Base-by-base conservation (phyloP, 2,329 filamentous ascomycete species). In the Penicillium aurantiogriseum region DNA sequence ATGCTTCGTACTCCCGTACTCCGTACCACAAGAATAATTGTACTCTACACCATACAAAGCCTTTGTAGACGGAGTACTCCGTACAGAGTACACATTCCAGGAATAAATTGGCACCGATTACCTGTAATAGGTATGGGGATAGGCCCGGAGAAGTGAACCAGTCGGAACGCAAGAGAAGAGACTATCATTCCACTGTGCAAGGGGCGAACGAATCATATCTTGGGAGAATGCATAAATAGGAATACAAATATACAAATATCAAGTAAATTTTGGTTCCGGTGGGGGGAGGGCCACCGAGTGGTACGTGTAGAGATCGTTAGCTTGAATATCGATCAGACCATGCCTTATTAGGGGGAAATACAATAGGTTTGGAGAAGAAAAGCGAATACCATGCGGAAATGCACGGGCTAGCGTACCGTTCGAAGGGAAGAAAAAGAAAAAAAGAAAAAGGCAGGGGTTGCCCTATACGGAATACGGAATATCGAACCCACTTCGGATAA, bases 251-350 rank as follows among this genome's bases (percentile, higher is more conserved):
- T 19, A 17, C 3, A 19, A 27, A 29, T 6, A 29, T 27, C 33
- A 29, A 15, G 3, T 19, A 38, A 27, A 25, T 39, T 38, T 19
- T 27, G n/a, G n/a, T 31, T 36, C 42, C n/a, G 19, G 19, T 25
- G 15, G 5, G 29, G 31, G 11, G 1, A 13, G 36, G n/a, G 43
- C 50, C 50, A 45, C 51, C 17, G 10, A 8, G 44, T 54, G 45
- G 52, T 54, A 54, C 52, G 52, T 54, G 52, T 44, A 52, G 19
- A 56, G 54, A 56, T 52, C 52, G 36, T 36, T 51, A 50, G 45
- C 52, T 54, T 46, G 39, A 44, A 44, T 53, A 36, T 62, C 52
- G 54, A 63, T 57, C 56, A 62, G 43, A 40, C 54, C 46, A 51
- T 55, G 23, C 57, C 57, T n/a, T 42, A 56, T 53, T 46, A 7